phyloP scores from a whole-genome alignment of 805 yeast genomes.

The Spencermartinsiella europaea region DNA sequence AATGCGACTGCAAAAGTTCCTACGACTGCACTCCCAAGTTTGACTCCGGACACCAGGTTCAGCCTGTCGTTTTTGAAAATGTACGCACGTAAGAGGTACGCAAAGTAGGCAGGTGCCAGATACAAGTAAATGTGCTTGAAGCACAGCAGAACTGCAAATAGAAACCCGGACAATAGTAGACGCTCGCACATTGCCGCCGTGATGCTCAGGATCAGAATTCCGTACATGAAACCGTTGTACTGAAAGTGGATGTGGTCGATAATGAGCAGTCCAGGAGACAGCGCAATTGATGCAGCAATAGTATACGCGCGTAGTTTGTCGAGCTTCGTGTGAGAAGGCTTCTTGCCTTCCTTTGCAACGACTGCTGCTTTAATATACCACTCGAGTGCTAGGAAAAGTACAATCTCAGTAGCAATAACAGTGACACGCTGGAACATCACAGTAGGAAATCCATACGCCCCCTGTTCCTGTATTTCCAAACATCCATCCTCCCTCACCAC shows the following conservation, averaged over 20 bases:
- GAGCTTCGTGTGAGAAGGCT: neutral
- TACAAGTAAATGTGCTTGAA: constrained; percentile 93
- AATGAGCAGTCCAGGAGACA: constrained; percentile 85
- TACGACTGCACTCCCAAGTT: constrained; percentile 60
- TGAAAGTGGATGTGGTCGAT: constrained; percentile 97
- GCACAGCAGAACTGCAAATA: constrained; percentile 75
- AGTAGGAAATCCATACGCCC: constrained; percentile 72
- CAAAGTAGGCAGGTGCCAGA: constrained; percentile 90
- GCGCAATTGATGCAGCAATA: constrained; percentile 71
- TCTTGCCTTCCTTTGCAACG: neutral
- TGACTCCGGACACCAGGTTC: constrained; percentile 53
- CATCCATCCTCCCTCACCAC: constrained; percentile 69
- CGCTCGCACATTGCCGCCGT: constrained; percentile 59
- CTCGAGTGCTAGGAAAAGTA: constrained; percentile 66
- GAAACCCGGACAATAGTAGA: constrained; percentile 49
- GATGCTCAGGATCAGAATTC: constrained; percentile 68
- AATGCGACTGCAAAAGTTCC: constrained; percentile 63
- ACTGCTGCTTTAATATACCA: constrained; percentile 44
- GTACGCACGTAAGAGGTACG: constrained; percentile 68
- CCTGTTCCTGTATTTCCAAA: constrained; percentile 58
- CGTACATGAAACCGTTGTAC: constrained; percentile 91
- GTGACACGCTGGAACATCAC: constrained; percentile 75
- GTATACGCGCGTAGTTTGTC: constrained; percentile 53
- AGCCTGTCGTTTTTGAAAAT: constrained; percentile 38
- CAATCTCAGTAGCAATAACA: constrained; percentile 71